Evolutionary conservation across 345 rosid genomes (phyloP).

Genomic region (Excoecaria agallocha): DNA sequence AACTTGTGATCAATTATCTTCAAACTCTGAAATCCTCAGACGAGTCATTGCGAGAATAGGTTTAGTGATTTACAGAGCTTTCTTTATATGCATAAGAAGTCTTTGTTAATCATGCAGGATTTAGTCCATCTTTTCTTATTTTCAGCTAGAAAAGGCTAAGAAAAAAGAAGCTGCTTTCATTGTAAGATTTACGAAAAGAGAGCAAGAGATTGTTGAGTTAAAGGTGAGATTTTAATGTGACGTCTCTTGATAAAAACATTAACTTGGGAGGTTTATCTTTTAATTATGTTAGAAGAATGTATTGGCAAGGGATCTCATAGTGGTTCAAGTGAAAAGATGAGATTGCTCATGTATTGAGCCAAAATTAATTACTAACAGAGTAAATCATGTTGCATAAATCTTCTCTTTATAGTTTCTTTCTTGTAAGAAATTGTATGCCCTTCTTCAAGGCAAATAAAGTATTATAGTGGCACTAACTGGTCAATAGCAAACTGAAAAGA

Average conservation of each 20-base stretch:
- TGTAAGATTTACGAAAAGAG: conserved; percentile 88
- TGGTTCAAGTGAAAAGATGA: background rate
- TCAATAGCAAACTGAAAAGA: background rate
- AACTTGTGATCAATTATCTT: conserved; percentile 61
- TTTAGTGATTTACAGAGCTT: conserved; percentile 23
- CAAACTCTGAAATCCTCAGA: conserved; percentile 81
- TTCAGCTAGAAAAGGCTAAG: conserved; percentile 86
- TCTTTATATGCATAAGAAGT: conserved; percentile 4
- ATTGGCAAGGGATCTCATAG: background rate
- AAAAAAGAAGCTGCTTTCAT: conserved; percentile 97
- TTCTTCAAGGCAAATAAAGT: background rate
- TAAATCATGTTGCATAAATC: background rate
- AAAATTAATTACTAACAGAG: background rate
- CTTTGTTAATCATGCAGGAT: conserved; percentile 18
- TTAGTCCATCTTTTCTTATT: conserved; percentile 23
- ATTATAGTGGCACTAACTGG: background rate
- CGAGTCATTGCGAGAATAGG: conserved; percentile 86
- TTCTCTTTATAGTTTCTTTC: background rate
- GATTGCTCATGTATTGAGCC: too few relatives aligned
- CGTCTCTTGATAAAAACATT: background rate
- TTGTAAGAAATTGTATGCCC: background rate
- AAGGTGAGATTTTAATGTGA: conserved; percentile 42
- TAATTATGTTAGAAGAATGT: too few relatives aligned
- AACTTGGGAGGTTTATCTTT: background rate
- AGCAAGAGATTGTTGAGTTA: conserved; percentile 91